Percentiles rank a stretch among this genome's conserved stretches.
Evolutionary conservation across 257 asterid species (phyloP).

Genomic region (Hygrophila difformis): DNA sequence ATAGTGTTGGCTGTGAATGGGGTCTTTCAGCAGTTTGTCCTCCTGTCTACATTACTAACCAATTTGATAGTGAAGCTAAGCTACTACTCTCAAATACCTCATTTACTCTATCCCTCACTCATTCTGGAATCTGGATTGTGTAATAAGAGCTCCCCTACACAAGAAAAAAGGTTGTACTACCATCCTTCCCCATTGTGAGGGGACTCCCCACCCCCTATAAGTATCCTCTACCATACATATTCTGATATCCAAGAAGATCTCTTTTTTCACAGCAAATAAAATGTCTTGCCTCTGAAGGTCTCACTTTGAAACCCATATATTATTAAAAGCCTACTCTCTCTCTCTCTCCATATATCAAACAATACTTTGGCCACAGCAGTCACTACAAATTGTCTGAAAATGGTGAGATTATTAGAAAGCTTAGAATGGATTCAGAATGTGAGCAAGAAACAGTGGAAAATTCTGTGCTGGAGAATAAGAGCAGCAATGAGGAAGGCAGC

Average conservation of each 20-base stretch:
- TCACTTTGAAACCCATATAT: no score
- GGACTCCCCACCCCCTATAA: no score
- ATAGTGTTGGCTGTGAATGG: not conserved
- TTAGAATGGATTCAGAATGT: conserved; percentile 23
- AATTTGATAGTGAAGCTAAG: conserved; percentile 12
- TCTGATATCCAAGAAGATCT: not conserved
- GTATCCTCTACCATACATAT: not conserved
- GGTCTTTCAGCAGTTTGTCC: not conserved
- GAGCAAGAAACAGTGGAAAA: conserved; percentile 44
- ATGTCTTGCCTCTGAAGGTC: no score
- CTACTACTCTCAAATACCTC: no score
- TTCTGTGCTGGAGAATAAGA: conserved; percentile 33
- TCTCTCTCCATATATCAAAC: no score
- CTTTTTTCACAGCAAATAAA: not conserved
- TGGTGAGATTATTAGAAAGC: conserved; percentile 23
- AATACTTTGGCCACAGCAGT: not conserved
- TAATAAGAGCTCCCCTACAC: no score
- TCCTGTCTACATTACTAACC: conserved; percentile 12
- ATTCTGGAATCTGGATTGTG: no score
- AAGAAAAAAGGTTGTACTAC: no score
- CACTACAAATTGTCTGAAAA: not conserved
- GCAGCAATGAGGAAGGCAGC: conserved; percentile 41
- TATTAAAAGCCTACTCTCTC: no score
- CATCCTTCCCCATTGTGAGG: no score
- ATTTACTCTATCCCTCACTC: no score